phyloP scores from a whole-genome alignment of 768 basidiomycete genomes.

The Pleurotus citrinopileatus region DNA sequence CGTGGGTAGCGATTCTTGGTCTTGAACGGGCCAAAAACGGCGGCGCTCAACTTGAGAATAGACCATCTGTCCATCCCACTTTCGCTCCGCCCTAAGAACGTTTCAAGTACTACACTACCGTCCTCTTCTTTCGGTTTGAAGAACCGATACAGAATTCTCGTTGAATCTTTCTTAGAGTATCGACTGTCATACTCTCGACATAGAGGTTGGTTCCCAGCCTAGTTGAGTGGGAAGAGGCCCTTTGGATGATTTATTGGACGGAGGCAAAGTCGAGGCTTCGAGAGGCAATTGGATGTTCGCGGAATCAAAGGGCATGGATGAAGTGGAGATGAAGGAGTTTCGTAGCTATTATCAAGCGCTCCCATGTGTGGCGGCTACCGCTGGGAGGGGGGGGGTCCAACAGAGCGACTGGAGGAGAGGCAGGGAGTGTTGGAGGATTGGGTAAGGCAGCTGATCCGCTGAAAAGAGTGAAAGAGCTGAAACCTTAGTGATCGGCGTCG shows the following conservation, averaged over 20 bases:
- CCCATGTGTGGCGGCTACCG: conserved; percentile 23
- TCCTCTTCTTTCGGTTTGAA: conserved; percentile 29
- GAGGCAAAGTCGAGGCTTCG: conserved; percentile 30
- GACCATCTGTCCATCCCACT: no score
- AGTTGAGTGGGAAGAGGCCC: conserved; percentile 45
- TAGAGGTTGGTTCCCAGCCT: no score
- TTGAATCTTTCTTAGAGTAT: no score
- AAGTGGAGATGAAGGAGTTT: conserved; percentile 14
- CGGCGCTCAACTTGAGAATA: no score
- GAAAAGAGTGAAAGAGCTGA: conserved; percentile 24
- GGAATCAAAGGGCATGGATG: conserved; percentile 12
- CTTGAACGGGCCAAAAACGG: conserved; percentile 12
- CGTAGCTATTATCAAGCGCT: conserved; percentile 15
- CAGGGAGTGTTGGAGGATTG: conserved; percentile 19
- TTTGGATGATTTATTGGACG: conserved; percentile 65
- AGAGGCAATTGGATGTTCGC: no score
- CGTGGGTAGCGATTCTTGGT: conserved; percentile 26
- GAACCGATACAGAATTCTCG: no score
- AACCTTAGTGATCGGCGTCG: conserved; percentile 40
- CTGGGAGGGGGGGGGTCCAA: conserved; percentile 14
- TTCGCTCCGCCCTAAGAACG: neutral
- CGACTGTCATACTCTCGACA: no score
- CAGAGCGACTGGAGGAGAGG: conserved; percentile 11
- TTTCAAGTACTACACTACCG: neutral
- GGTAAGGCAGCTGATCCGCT: no score